A percentile compares a stretch with the other conserved stretches of the same genome.
Evolutionary conservation across 805 yeast species (phyloP).

Genomic region (Nakazawaea anatomiae): DNA sequence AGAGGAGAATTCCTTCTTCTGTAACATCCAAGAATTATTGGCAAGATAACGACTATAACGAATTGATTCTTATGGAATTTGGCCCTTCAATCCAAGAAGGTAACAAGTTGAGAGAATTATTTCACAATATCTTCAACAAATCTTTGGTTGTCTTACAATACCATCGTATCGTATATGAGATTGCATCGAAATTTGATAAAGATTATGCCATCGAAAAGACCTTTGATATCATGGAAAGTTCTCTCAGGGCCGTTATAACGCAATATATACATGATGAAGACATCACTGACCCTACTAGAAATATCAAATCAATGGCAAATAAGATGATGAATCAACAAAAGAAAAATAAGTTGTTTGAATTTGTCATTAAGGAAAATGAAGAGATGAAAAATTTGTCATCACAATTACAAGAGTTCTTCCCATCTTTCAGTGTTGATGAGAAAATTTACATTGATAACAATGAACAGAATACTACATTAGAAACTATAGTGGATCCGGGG

Average conservation of each 20-base stretch:
- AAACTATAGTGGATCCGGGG: constrained; percentile 61
- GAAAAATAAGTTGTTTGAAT: constrained; percentile 10
- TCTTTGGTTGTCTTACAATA: constrained; percentile 59
- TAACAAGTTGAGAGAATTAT: constrained; percentile 57
- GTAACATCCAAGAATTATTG: constrained; percentile 10
- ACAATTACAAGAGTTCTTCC: constrained; percentile 56
- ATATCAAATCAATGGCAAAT: constrained; percentile 8
- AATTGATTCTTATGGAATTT: constrained; percentile 12
- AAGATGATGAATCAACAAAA: constrained; percentile 18
- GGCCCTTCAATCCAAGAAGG: constrained; percentile 7
- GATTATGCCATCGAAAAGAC: constrained; percentile 24
- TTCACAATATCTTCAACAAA: constrained; percentile 63
- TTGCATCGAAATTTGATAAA: constrained; percentile 27
- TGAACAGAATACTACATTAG: constrained; percentile 53
- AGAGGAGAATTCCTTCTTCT: constrained; percentile 40
- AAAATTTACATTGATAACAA: constrained; percentile 49
- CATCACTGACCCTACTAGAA: constrained; percentile 13
- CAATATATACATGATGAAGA: constrained; percentile 32
- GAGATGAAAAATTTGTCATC: constrained; percentile 7
- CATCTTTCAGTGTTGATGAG: constrained; percentile 46
- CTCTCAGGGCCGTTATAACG: constrained; percentile 30
- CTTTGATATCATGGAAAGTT: constrained; percentile 39
- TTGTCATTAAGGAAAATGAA: constrained; percentile 1
- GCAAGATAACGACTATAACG: constrained; percentile 1
- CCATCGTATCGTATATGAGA: constrained; percentile 60